These are phyloP conservation scores for Hyphopichia khmerensis DNA, from an alignment of 1,139 yeast species.

Conservation along the genomic window DNA sequence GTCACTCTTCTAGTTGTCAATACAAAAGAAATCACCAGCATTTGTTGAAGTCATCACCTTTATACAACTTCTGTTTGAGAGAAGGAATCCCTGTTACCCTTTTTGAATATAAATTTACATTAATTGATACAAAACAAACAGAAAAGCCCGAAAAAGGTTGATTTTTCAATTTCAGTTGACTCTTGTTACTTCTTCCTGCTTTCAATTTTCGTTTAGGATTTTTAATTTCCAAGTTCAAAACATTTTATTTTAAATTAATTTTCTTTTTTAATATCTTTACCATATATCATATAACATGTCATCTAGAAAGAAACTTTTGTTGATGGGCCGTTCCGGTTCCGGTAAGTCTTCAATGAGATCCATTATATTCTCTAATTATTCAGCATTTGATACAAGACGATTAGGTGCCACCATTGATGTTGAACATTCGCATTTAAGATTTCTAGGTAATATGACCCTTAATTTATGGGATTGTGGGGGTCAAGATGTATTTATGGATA, in stretches of 20 bases:
- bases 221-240: no score
- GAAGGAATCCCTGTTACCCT: no score
- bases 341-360: slow-evolving; percentile 98
- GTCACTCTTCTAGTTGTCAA: background rate
- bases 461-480: slow-evolving; percentile 99
- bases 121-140: no score
- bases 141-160: no score
- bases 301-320: slow-evolving; percentile 42
- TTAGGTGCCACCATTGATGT: slow-evolving; percentile 97
- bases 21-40: background rate
- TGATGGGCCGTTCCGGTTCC: slow-evolving; percentile 92
- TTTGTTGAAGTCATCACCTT: background rate
- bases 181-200: no score
- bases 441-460: slow-evolving; percentile 91
- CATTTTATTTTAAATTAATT: no score
- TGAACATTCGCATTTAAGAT: slow-evolving; percentile 91
- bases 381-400: slow-evolving; percentile 94
- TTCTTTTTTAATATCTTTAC: background rate
- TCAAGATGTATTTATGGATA: slow-evolving; percentile 95
- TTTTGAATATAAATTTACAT: no score
- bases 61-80: no score
- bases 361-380: slow-evolving; percentile 89
- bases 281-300: slow-evolving; percentile 16
- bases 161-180: no score
- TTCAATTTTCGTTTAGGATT: no score